These are phyloP conservation scores for Naganishia vishniacii DNA, from an alignment of 768 basidiomycete species.

Conservation along the genomic window DNA sequence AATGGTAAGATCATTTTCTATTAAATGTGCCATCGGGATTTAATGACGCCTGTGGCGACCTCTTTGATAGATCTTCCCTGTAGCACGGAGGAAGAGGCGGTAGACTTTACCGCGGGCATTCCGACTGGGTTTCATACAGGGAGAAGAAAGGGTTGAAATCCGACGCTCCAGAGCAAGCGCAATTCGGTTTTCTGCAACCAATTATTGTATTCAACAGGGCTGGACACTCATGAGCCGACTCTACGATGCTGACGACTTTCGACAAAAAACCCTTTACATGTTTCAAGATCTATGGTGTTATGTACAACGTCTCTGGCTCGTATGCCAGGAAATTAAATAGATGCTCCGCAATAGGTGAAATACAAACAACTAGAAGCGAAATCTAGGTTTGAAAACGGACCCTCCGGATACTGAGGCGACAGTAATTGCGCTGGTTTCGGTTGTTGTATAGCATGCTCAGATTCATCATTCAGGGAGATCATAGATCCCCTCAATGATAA, in stretches of 20 bases:
- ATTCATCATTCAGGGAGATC: background rate
- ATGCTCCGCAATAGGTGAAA: background rate
- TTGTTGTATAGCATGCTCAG: background rate
- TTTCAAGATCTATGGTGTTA: slow-evolving; percentile 10
- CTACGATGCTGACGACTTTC: background rate
- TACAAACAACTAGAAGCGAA: slow-evolving; percentile 1
- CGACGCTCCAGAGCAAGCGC: too few relatives aligned
- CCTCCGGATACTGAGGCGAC: background rate
- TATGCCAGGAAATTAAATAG: background rate
- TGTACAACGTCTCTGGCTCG: slow-evolving; percentile 1
- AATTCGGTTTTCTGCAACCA: too few relatives aligned
- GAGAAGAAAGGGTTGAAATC: too few relatives aligned
- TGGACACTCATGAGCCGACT: too few relatives aligned
- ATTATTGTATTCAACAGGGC: too few relatives aligned
- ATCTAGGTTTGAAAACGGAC: slow-evolving; percentile 18
- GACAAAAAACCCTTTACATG: slow-evolving; percentile 9
- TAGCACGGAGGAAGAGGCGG: background rate
- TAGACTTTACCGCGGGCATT: too few relatives aligned
- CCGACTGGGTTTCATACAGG: too few relatives aligned
- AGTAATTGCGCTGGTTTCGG: slow-evolving; percentile 1
- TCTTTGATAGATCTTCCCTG: slow-evolving; percentile 3
- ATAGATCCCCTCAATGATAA: background rate
- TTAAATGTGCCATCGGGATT: too few relatives aligned
- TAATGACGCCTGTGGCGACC: background rate
- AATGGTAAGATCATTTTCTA: background rate